Base-by-base conservation (phyloP, 2,329 filamentous ascomycete genomes). In the Cladobotryum protrusum region DNA sequence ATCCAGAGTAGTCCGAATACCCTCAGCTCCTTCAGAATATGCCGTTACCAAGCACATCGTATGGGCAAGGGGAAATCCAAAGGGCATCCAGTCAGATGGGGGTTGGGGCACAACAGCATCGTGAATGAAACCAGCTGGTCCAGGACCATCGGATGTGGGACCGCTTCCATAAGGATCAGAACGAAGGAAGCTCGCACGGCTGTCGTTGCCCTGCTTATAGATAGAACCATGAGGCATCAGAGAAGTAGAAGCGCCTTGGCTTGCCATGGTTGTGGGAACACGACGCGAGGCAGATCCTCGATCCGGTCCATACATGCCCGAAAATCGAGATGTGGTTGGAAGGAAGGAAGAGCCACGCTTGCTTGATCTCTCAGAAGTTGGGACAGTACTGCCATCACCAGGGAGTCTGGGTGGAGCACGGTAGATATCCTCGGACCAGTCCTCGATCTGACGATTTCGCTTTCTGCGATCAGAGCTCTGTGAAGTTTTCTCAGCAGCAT, bases 391-490 rank as follows among this genome's bases (percentile, higher is more conserved):
- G 39, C 86, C 73, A 60, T 96, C 82, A 15, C 83, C 93, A 3
- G 85, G 80, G 56, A 96, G 76, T 57, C 90, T 87, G 48, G 86
- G 84, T 19, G 90, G 89, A 3, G 92, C 87, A 40, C 90, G 87
- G 68, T 99, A 97, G 60, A 99, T 99, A 63, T 99, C 93, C 57
- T 97, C 89, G 13, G 86, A 86, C 93, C 93, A 99, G 61, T 96
- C 92, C 67, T 99, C 93, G 57, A 99, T 99, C 71, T 97, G 90
- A 59, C 86, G 83, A 59, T 91, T 86, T 52, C 93, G 84, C 70
- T 91, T 86, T 66, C 92, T 90, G 57, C 85, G 82, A 65, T 93
- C 82, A 5, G 85, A 83, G 14, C 82, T 83, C 67, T 95, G 85
- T 2, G 89, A 92, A 1, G 92, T 95, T 69, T 89, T 96, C 43